phyloP scores from a whole-genome alignment of 768 basidiomycete species.

The Phaeotremella skinneri region DNA sequence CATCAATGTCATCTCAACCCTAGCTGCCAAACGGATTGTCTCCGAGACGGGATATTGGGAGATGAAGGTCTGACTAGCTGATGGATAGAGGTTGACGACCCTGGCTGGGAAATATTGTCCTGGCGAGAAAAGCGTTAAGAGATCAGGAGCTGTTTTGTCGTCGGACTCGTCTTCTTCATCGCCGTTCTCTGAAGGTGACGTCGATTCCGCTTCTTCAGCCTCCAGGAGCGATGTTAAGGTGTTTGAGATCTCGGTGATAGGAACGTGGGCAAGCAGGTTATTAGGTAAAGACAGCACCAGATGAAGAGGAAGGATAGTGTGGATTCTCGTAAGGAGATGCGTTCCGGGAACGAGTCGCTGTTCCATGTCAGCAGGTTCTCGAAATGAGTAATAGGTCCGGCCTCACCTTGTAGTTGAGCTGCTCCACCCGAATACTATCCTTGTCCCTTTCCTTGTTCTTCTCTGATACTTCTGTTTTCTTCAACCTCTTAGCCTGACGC shows the following conservation, averaged over 20 bases:
- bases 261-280: slow-evolving; percentile 87
- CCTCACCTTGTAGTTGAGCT: slow-evolving; percentile 85
- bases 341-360: slow-evolving; percentile 79
- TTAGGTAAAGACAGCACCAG: slow-evolving; percentile 92
- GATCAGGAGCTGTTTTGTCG: slow-evolving; percentile 61
- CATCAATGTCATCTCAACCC: slow-evolving; percentile 75
- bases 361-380: slow-evolving; percentile 13
- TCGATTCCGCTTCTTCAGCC: slow-evolving; percentile 56
- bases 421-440: slow-evolving; percentile 69
- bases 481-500: slow-evolving; percentile 48
- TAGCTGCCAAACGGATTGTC: slow-evolving; percentile 42
- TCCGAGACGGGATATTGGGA: slow-evolving; percentile 49
- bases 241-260: slow-evolving; percentile 84
- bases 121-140: slow-evolving; percentile 70
- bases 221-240: slow-evolving; percentile 74
- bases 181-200: slow-evolving; percentile 53
- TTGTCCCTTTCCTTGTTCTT: slow-evolving; percentile 44
- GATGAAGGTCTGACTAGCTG: slow-evolving; percentile 57
- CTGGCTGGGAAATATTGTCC: slow-evolving; percentile 83
- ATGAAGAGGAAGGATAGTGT: slow-evolving; percentile 80
- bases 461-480: slow-evolving; percentile 44
- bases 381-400: slow-evolving; percentile 1
- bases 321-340: slow-evolving; percentile 82
- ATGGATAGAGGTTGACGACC: slow-evolving; percentile 66
- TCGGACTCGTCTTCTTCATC: slow-evolving; percentile 57